Base-by-base conservation (phyloP, 2,329 filamentous ascomycete species). In the Diaporthe ilicicola region DNA sequence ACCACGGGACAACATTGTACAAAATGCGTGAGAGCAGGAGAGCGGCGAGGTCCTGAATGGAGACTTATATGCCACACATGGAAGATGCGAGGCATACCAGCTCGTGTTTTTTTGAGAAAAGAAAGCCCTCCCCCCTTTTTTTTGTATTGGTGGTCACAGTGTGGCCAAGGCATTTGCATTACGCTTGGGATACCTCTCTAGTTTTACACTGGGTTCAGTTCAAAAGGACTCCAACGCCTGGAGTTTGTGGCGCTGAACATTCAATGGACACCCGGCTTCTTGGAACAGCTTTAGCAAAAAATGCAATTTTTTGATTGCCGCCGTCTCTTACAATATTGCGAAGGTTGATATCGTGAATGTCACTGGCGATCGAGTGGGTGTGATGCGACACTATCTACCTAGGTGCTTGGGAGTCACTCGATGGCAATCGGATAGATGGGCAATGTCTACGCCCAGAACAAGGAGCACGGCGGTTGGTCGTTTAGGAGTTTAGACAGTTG, bases 111-210 rank as follows among this genome's bases (percentile, higher is more conserved):
- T 24, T 37, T 9, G 27, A 13, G 32, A 34, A 5, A 22, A 22
- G 27, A 24, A 15, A 12, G 29, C 3, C 32, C 13, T 37, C 37
- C 3, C 32, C 13, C 24, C 37, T 50, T 37, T 44, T 12, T 13
- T 37, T 9, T 42, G 32, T 64, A 46, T 22, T 13, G 29, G 15
- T 32, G 32, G 27, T 50, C 29, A 24, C 9, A 9, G 4, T 10
- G 44, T 37, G 59, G 19, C 59, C 32, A n/a, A 19, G 39, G 56
- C 29, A 64, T 50, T 50, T 64, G 59, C 59, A 64, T 64, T 24
- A 50, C 42, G 59, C 24, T 64, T 64, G 44, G 59, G 59, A 64
- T 64, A 64, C 59, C 59, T 37, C 44, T 37, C n/a, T 50, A 27
- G 29, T 50, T 50, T 50, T 37, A 37, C n/a, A 44, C 27, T 37